These are phyloP conservation scores for Linnemannia schmuckeri DNA, from an alignment of 192 early-diverging fungal genomes.

Conservation along the genomic window DNA sequence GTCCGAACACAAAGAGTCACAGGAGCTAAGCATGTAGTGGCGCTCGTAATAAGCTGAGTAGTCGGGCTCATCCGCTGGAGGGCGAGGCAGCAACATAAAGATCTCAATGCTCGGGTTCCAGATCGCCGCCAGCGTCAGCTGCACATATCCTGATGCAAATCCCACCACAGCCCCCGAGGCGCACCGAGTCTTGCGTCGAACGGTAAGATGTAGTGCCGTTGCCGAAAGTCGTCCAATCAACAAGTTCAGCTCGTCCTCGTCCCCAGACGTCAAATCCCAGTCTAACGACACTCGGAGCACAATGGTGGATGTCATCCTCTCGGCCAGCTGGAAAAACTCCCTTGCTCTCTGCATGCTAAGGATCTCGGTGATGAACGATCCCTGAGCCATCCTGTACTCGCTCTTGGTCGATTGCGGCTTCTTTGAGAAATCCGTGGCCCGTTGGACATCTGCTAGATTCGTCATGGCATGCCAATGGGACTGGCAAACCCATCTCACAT, in stretches of 20 bases:
- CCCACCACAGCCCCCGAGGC: background rate
- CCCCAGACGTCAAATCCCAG: constrained; percentile 35
- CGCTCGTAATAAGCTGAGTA: background rate
- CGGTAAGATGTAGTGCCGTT: background rate
- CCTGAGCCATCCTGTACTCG: constrained; percentile 20
- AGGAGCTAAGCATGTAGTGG: constrained; percentile 6
- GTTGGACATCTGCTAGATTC: background rate
- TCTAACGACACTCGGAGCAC: constrained; percentile 22
- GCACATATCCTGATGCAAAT: constrained; percentile 1
- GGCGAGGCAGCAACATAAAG: background rate
- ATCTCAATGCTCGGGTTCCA: background rate
- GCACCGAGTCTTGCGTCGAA: constrained; percentile 8
- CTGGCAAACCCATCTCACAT: constrained; percentile 29
- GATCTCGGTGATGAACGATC: constrained; percentile 21
- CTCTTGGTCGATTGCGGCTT: constrained; percentile 11
- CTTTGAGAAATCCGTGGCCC: constrained; percentile 12
- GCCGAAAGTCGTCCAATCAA: background rate
- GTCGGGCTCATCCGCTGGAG: constrained; percentile 1
- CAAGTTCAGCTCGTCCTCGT: constrained; percentile 18
- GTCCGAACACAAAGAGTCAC: background rate
- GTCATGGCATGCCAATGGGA: constrained; percentile 22
- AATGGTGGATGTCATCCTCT: constrained; percentile 13
- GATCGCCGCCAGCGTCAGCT: constrained; percentile 3
- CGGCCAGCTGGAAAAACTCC: constrained; percentile 25
- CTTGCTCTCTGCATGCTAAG: constrained; percentile 10